Percentiles rank a stretch among this genome's conserved stretches.
phyloP scores from a whole-genome alignment of 208 protist species.

The Crithidia expoeki region DNA sequence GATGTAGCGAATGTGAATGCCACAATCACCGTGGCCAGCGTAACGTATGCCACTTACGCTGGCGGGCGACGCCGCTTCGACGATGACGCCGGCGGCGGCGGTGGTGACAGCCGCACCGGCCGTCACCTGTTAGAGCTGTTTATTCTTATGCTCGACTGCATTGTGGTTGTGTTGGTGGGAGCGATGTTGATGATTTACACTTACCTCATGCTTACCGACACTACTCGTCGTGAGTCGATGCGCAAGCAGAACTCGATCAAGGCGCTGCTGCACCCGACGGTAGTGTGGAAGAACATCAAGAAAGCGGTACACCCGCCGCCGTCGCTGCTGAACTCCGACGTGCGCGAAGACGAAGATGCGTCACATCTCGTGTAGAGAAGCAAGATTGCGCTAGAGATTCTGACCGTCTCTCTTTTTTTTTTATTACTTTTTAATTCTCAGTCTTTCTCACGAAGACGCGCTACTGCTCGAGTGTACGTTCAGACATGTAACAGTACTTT shows the following conservation, averaged over 20 bases:
- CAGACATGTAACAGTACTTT: no score
- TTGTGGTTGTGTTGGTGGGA: constrained; percentile 62
- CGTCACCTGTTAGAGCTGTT: constrained; percentile 33
- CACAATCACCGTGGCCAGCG: constrained; percentile 32
- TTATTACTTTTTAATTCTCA: no score
- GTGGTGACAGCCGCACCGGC: constrained; percentile 4
- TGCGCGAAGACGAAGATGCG: constrained; percentile 11
- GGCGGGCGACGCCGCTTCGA: constrained; percentile 54
- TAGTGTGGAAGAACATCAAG: constrained; percentile 40
- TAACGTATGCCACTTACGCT: constrained; percentile 49
- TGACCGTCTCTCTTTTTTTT: not conserved
- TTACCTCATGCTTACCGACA: constrained; percentile 60
- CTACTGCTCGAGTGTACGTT: no score
- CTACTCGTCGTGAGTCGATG: constrained; percentile 49
- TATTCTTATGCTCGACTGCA: constrained; percentile 48
- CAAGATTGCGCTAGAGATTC: no score
- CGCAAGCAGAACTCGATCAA: constrained; percentile 34
- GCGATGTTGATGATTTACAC: constrained; percentile 58
- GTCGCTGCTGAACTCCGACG: constrained; percentile 31
- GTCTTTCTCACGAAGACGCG: no score
- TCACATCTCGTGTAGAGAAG: constrained; percentile 3
- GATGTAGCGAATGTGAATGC: constrained; percentile 1
- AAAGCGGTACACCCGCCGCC: constrained; percentile 34
- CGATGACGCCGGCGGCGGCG: not conserved
- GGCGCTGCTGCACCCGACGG: constrained; percentile 33